A percentile compares a stretch with the other conserved stretches of the same genome.
Conservation (phyloP, 2,329 filamentous ascomycete species). For the Malbranchea zuffiana region DNA sequence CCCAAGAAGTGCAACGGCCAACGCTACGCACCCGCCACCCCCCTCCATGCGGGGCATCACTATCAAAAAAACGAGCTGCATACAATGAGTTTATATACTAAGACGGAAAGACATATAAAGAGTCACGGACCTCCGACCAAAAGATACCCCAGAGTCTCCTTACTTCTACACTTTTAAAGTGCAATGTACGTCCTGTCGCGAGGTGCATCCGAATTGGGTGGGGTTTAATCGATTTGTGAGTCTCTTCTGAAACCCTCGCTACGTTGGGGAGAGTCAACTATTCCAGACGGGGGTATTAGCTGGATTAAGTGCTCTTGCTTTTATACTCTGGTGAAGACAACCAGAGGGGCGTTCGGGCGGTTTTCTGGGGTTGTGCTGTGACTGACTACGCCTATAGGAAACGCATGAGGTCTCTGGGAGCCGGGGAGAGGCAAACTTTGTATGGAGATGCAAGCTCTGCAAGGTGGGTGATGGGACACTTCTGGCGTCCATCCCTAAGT, state of each 20-base stretch:
- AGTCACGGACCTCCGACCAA: constrained; percentile 77
- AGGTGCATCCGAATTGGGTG: constrained; percentile 77
- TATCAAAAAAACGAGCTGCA: not conserved
- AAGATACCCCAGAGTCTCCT: constrained; percentile 67
- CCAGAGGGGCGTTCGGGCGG: not conserved
- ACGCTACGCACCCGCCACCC: not conserved
- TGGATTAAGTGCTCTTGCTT: not conserved
- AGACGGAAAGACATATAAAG: constrained; percentile 37
- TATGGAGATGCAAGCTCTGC: constrained; percentile 99
- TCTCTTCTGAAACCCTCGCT: constrained; percentile 15
- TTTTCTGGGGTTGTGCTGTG: not conserved
- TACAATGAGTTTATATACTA: not conserved
- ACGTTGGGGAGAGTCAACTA: no score
- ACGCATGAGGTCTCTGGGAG: constrained; percentile 84
- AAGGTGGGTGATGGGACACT: constrained; percentile 67
- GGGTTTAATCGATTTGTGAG: constrained; percentile 79
- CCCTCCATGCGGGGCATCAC: not conserved
- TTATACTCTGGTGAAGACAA: not conserved
- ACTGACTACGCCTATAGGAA: constrained; percentile 48
- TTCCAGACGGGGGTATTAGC: not conserved
- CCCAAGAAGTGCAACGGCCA: not conserved
- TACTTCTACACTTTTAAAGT: constrained; percentile 99
- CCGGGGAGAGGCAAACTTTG: constrained; percentile 92
- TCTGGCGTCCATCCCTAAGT: no score
- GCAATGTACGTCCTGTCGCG: constrained; percentile 93